Percentiles rank a stretch among this genome's conserved stretches.
Evolutionary conservation across 1,139 yeast species (phyloP).

Genomic region (Diutina ranongensis): DNA sequence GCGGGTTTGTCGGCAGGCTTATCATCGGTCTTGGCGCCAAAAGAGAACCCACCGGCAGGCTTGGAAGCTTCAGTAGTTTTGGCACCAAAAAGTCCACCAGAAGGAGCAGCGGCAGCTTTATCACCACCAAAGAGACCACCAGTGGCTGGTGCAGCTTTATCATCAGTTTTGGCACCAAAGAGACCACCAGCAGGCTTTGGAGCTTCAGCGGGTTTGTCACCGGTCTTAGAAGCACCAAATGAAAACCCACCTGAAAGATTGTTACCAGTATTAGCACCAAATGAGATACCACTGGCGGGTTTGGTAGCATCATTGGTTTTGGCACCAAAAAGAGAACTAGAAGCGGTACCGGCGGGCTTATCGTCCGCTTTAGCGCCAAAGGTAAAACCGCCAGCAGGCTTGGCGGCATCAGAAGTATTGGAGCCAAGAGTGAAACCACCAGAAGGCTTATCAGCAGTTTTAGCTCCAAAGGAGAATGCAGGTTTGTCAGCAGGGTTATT

Average conservation of each 20-base stretch:
- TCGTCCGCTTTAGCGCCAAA: constrained; percentile 12
- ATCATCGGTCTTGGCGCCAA: constrained; percentile 15
- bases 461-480: constrained; percentile 6
- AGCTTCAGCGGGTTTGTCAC: neutral
- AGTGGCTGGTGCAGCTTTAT: neutral
- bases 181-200: constrained; percentile 11
- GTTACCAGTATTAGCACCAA: neutral
- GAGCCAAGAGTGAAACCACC: neutral
- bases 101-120: constrained; percentile 9
- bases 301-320: constrained; percentile 4
- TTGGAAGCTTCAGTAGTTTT: constrained; percentile 14
- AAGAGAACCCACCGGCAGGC: constrained; percentile 6
- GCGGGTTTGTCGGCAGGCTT: constrained; percentile 10
- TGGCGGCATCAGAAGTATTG: neutral
- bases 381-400: constrained; percentile 7
- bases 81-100: constrained; percentile 20
- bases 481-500: constrained; percentile 3
- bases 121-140: neutral
- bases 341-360: constrained; percentile 7
- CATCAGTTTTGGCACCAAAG: neutral
- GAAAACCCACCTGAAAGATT: neutral
- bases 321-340: neutral
- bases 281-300: too few relatives aligned
- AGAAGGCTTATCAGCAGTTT: constrained; percentile 7
- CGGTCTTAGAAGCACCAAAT: constrained; percentile 7